Evolutionary conservation across 345 rosid species (phyloP).

Genomic region (Brassica rapa): DNA sequence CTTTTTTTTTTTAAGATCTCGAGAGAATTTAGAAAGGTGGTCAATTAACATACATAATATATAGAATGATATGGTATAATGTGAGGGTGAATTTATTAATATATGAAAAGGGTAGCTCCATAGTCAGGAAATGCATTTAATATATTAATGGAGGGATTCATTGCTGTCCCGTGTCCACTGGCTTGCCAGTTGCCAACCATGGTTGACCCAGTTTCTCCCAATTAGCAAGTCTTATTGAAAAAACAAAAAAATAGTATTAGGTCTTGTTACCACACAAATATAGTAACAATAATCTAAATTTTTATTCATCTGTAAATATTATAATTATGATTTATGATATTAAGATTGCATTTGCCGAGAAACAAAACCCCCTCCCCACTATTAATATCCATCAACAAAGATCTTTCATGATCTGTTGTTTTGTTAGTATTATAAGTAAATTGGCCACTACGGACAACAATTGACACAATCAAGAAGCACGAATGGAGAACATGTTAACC

Average conservation of each 20-base stretch:
- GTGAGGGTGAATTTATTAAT: background rate
- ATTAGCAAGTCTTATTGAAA: background rate
- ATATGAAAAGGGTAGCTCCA: background rate
- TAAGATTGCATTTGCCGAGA: background rate
- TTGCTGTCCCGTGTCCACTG: slow-evolving; percentile 1
- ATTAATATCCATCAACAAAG: background rate
- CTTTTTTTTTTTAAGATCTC: background rate
- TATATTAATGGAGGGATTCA: background rate
- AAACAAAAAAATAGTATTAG: background rate
- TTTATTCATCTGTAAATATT: background rate
- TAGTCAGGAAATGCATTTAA: slow-evolving; percentile 19
- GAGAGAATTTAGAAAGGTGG: background rate
- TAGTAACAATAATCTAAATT: background rate
- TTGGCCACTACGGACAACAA: background rate
- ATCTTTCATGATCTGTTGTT: background rate
- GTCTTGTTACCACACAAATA: slow-evolving; percentile 3
- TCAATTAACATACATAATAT: background rate
- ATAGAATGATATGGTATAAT: background rate
- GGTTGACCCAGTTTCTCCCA: slow-evolving; percentile 16
- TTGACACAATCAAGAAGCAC: background rate
- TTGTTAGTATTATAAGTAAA: background rate
- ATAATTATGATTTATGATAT: background rate
- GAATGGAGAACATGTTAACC: background rate
- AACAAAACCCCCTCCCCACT: slow-evolving; percentile 9
- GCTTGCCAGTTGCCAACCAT: slow-evolving; percentile 33